Evolutionary conservation across 192 early-diverging fungal genomes (phyloP).

Genomic region (Backusella tuberculispora): DNA sequence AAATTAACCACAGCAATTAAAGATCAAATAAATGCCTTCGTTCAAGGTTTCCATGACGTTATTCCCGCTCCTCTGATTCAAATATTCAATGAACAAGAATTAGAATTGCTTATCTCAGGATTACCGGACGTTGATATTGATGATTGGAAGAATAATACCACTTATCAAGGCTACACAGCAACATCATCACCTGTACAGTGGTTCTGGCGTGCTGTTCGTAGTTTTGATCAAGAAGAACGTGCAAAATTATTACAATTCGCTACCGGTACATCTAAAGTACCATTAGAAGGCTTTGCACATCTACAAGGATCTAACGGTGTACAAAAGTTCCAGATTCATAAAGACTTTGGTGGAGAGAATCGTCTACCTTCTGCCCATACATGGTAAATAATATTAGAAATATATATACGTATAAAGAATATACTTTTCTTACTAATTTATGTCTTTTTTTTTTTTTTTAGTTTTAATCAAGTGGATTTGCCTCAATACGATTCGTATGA

Average conservation of each 20-base stretch:
- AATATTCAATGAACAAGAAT: constrained; percentile 99
- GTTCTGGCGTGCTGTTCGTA: constrained; percentile 98
- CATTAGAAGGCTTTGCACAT: constrained; percentile 92
- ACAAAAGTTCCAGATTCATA: constrained; percentile 99
- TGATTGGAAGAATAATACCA: constrained; percentile 99
- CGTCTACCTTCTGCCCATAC: constrained; percentile 98
- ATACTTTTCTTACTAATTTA: constrained; percentile 4
- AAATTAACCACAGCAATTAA: constrained; percentile 89
- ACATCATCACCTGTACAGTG: constrained; percentile 92
- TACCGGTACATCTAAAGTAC: constrained; percentile 97
- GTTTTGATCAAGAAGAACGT: constrained; percentile 96
- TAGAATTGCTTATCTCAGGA: constrained; percentile 97
- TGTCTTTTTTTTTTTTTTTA: constrained; percentile 39
- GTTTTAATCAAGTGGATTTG: constrained; percentile 98
- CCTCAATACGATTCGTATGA: constrained; percentile 95
- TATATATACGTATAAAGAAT: no score
- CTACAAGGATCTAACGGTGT: constrained; percentile 93
- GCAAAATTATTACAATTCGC: constrained; percentile 98
- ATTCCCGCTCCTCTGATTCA: constrained; percentile 90
- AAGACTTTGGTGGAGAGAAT: constrained; percentile 84
- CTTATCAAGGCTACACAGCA: constrained; percentile 89
- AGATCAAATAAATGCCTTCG: constrained; percentile 93
- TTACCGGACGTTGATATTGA: constrained; percentile 99
- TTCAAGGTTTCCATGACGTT: constrained; percentile 94
- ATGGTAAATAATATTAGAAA: constrained; percentile 64